Conservation (phyloP, 768 basidiomycete species). For the Mrakia gelida region DNA sequence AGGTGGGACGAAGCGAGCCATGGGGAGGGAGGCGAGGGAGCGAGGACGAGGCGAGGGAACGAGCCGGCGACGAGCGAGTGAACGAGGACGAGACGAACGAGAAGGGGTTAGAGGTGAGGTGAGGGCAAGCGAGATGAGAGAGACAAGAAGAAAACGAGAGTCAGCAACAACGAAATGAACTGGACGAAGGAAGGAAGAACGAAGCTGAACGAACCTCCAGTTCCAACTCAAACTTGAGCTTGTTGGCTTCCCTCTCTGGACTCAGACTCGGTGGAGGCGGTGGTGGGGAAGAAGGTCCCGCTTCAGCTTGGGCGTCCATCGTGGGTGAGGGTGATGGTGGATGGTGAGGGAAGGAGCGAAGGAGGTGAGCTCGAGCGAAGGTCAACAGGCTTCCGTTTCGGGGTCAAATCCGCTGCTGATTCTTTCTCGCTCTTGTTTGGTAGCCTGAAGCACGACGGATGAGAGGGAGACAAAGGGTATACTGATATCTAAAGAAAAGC, state of each 20-base stretch:
- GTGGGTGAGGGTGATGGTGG: no score
- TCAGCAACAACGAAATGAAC: no score
- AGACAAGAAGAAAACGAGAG: not conserved
- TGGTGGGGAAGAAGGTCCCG: not conserved
- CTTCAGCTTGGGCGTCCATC: not conserved
- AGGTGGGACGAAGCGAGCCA: no score
- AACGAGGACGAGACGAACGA: not conserved
- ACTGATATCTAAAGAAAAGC: no score
- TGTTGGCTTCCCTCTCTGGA: slow-evolving; percentile 22
- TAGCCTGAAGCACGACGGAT: no score
- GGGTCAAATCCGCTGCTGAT: no score
- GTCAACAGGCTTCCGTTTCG: no score
- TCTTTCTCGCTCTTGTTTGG: no score
- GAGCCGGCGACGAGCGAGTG: not conserved
- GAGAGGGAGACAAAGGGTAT: no score
- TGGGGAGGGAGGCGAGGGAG: not conserved
- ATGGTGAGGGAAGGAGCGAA: no score
- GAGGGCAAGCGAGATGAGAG: not conserved
- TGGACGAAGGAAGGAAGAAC: not conserved
- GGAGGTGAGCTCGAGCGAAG: no score
- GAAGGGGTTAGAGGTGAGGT: no score
- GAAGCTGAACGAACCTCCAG: slow-evolving; percentile 17
- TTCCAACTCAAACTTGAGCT: slow-evolving; percentile 33
- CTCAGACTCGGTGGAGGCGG: not conserved
- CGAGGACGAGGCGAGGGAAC: not conserved